Base-by-base conservation (phyloP, 495 filamentous ascomycete genomes). In the Thozetella sp. region DNA sequence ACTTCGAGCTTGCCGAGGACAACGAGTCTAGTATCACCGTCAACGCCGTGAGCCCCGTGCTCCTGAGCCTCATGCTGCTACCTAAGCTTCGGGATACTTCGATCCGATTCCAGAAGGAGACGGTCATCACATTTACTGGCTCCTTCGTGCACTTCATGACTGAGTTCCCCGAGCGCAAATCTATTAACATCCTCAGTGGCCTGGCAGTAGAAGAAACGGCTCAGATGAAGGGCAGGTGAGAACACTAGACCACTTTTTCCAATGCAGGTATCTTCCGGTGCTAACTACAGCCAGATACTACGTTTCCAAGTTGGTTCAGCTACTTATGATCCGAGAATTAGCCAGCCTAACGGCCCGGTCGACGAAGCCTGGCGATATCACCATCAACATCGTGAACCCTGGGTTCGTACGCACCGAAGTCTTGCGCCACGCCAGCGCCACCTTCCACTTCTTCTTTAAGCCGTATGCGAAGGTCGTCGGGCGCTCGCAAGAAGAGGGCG, bases 351-450 rank as follows among this genome's bases (percentile, higher is more conserved):
- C 50, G 2, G 22, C 61, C 25, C 45, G 69, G 6, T 61, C 58
- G 13, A 65, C 64, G 19, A 60, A 64, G 2, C 30, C 30, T 15
- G 30, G 30, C 30, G 63, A 65, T 11, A 76, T 84, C 22, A 67
- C 78, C 13, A 59, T 84, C 56, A 78, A 77, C 51, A 67, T 76
- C 58, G 20, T 80, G 2, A 80, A 76, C 55, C 81, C 81, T 0
- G 78, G 78, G 12, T 57, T 76, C 23, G 79, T 76, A 58, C 67
- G 78, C 22, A 77, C 79, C 1, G 50, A 63, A 2, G 55, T 83
- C 0, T 54, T 22, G 0, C 67, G 76, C 0, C 65, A 82, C 0
- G 0, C 26, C 22, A 37, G 53, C 22, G 11, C n/a, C 2, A 22
- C n/a, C 4, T 17, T 24, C 1, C 43, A 51, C 3, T 1, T 48